Conservation (phyloP, 768 basidiomycete genomes). For the Roridomyces roridus region DNA sequence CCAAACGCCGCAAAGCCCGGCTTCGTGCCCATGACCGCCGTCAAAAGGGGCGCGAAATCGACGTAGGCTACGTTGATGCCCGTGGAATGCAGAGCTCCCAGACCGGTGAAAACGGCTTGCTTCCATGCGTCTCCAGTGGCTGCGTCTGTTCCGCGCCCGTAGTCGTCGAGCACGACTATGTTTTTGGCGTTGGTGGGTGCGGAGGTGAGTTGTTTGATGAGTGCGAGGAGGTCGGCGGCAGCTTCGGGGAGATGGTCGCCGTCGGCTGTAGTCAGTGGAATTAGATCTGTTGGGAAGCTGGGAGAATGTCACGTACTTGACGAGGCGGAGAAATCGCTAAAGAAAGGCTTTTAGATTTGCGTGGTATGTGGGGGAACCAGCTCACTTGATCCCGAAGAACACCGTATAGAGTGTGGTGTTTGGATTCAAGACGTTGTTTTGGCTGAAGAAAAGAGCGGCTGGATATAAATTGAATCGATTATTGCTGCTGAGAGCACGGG, state of each 20-base stretch:
- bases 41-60: slow-evolving; percentile 57
- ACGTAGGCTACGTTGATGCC: slow-evolving; percentile 50
- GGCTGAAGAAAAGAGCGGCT: slow-evolving; percentile 53
- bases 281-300: neutral
- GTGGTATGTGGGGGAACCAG: neutral
- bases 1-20: slow-evolving; percentile 58
- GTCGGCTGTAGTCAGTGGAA: slow-evolving; percentile 37
- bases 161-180: slow-evolving; percentile 57
- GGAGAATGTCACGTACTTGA: slow-evolving; percentile 35
- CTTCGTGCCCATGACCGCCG: slow-evolving; percentile 47
- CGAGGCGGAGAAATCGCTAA: slow-evolving; percentile 47
- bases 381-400: slow-evolving; percentile 64
- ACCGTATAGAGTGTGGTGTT: slow-evolving; percentile 54
- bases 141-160: slow-evolving; percentile 50
- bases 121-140: slow-evolving; percentile 53
- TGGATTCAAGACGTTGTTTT: slow-evolving; percentile 49
- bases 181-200: slow-evolving; percentile 57
- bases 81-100: slow-evolving; percentile 39
- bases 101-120: slow-evolving; percentile 49
- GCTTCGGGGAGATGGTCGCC: slow-evolving; percentile 54
- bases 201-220: slow-evolving; percentile 51
- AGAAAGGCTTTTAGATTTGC: slow-evolving; percentile 5
- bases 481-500: neutral
- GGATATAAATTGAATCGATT: neutral
- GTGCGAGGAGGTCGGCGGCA: slow-evolving; percentile 47